Conservation (phyloP, 768 basidiomycete genomes). For the Naganishia antarctica region DNA sequence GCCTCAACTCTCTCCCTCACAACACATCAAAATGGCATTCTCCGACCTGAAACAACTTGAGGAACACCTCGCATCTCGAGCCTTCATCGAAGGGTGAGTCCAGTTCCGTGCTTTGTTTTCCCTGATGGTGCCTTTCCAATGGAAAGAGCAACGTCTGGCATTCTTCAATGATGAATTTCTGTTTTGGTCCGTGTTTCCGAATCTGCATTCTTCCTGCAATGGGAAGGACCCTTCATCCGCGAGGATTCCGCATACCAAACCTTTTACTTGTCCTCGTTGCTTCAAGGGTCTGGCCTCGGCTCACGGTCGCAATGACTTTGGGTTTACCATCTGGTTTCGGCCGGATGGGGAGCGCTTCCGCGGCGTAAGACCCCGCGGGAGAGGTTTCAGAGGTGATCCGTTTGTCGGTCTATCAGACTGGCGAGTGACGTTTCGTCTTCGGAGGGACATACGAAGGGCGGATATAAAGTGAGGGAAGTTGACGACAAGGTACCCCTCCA, state of each 20-base stretch:
- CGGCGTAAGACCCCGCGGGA: slow-evolving; percentile 50
- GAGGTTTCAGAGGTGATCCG: slow-evolving; percentile 30
- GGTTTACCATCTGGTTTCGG: slow-evolving; percentile 13
- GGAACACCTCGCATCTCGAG: slow-evolving; percentile 66
- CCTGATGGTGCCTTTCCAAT: neutral
- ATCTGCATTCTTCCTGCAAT: slow-evolving; percentile 26
- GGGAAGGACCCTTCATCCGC: slow-evolving; percentile 24
- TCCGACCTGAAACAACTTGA: slow-evolving; percentile 60
- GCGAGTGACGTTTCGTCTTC: slow-evolving; percentile 21
- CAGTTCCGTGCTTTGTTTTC: neutral
- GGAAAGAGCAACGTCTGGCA: slow-evolving; percentile 2
- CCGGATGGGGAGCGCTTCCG: slow-evolving; percentile 27
- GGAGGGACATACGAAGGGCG: slow-evolving; percentile 13
- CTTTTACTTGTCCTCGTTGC: slow-evolving; percentile 9
- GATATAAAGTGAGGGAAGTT: slow-evolving; percentile 24
- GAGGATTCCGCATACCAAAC: slow-evolving; percentile 21
- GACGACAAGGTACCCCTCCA: slow-evolving; percentile 46
- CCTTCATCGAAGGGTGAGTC: slow-evolving; percentile 49
- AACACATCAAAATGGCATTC: slow-evolving; percentile 42
- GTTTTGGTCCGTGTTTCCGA: slow-evolving; percentile 52
- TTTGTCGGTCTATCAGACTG: slow-evolving; percentile 18
- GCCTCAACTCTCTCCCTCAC: neutral
- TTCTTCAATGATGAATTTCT: slow-evolving; percentile 43
- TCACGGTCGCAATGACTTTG: slow-evolving; percentile 18
- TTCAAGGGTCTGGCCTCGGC: slow-evolving; percentile 20